Evolutionary conservation across 2,329 filamentous ascomycete genomes (phyloP).

Genomic region (Aotearoamyces nothofagi): DNA sequence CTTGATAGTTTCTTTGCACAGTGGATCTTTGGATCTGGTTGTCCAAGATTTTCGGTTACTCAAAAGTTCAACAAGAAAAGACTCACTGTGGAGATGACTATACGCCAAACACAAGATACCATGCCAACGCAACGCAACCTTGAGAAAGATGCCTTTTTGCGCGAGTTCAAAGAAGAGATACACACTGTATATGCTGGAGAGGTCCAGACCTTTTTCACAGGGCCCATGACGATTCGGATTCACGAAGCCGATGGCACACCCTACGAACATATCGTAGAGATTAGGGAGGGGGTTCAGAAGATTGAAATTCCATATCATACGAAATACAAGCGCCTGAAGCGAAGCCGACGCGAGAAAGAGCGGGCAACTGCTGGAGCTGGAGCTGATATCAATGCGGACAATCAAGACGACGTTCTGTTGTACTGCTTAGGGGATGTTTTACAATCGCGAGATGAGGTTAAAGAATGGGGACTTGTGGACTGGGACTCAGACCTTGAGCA

Average conservation of each 20-base stretch:
- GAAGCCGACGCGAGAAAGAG: conserved; percentile 71
- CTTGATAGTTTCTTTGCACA: conserved; percentile 87
- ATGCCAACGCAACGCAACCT: conserved; percentile 35
- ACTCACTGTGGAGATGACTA: conserved; percentile 80
- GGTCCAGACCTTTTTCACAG: conserved; percentile 72
- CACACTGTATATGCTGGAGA: conserved; percentile 53
- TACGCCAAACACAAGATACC: conserved; percentile 53
- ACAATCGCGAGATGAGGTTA: conserved; percentile 64
- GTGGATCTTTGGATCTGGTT: conserved; percentile 81
- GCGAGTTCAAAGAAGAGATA: conserved; percentile 68
- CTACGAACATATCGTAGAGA: conserved; percentile 95
- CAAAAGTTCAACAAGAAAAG: conserved; percentile 97
- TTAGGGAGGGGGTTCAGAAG: conserved; percentile 71
- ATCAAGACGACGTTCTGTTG: conserved; percentile 67
- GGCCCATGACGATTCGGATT: conserved; percentile 93
- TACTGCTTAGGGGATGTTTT: conserved; percentile 90
- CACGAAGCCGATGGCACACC: conserved; percentile 97
- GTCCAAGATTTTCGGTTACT: conserved; percentile 71
- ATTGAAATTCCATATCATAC: conserved; percentile 98
- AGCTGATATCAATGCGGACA: conserved; percentile 46
- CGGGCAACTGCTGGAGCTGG: conserved; percentile 48
- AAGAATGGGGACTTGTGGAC: conserved; percentile 72
- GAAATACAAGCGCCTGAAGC: conserved; percentile 94
- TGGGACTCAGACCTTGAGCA: conserved; percentile 83
- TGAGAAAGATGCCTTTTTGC: conserved; percentile 62